Conservation (phyloP, 805 yeast species). For the Yamadazyma nakazawae region DNA sequence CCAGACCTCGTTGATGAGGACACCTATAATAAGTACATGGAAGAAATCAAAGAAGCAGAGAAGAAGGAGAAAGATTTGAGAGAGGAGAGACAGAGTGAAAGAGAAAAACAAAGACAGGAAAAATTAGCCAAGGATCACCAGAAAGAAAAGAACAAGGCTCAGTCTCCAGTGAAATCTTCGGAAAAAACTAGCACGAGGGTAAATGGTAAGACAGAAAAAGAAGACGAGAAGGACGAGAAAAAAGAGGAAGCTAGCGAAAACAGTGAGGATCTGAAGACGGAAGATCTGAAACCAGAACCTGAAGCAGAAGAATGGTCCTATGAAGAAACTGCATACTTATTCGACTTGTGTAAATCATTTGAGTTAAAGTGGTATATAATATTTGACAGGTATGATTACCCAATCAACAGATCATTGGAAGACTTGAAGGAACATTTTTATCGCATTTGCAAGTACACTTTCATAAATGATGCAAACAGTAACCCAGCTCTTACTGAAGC, state of each 20-base stretch:
- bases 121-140: conserved; percentile 12
- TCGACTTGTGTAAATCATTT: conserved; percentile 58
- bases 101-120: conserved; percentile 11
- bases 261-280: conserved; percentile 1
- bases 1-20: conserved; percentile 63
- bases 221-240: background rate
- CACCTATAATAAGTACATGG: conserved; percentile 54
- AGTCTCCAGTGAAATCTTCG: conserved; percentile 5
- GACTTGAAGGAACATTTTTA: conserved; percentile 85
- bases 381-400: conserved; percentile 52
- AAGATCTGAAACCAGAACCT: conserved; percentile 10
- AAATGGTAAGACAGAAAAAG: background rate
- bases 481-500: conserved; percentile 53
- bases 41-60: conserved; percentile 31
- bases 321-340: conserved; percentile 76
- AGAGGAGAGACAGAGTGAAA: conserved; percentile 14
- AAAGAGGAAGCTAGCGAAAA: conserved; percentile 24
- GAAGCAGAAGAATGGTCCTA: conserved; percentile 24
- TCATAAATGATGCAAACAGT: conserved; percentile 38
- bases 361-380: conserved; percentile 70
- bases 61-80: conserved; percentile 16
- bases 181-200: conserved; percentile 4
- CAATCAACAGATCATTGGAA: conserved; percentile 51
- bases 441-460: conserved; percentile 54
- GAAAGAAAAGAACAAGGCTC: conserved; percentile 7